Base-by-base conservation (phyloP, 495 filamentous ascomycete genomes). In the Parmelia sp. region DNA sequence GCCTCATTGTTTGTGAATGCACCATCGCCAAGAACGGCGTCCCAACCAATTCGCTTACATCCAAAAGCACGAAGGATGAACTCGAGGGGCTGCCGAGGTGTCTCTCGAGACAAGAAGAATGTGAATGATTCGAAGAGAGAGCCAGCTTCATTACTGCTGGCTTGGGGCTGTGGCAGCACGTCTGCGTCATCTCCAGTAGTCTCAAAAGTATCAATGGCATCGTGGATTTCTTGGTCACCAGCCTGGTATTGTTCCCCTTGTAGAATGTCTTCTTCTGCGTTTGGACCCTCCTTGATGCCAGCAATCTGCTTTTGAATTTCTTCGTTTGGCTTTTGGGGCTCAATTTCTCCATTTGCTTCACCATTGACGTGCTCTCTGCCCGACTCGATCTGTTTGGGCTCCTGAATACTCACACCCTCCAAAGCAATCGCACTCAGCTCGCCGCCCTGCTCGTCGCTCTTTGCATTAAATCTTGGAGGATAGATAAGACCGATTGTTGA, bases 1-100 rank as follows among this genome's bases (percentile, higher is more conserved):
- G 81, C 82, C 78, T 97, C 92, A 71, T 96, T 83, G 58, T 90
- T 86, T 21, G 91, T 97, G 76, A 89, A 97, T 60, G 94, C 88
- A 21, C 95, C 94, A 68, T 92, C 92, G 62, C 94, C 95, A 36
- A 96, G 80, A 31, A 92, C 84, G 6, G 84, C 77, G 71, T 96
- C 92, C 94, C 94, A 98, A 58, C 91, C 93, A 70, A 98, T 88
- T 55, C 95, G 86, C 79, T 91, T 96, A 81, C 94, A 97, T 62
- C 95, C 94, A 67, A 97, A 97, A 19, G 94, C 84, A 66, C 91
- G 89, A 56, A 98, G 86, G 61, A 98, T 85, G 73, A 98, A 96
- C 74, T 98, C 94, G 9, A 98, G 79, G 1, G 94, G 86, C 60
- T 91, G 88, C 67, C 92, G 84, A 27, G 94, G 94, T 3, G 92